Evolutionary conservation across 1,284 basidiomycete species (phyloP), one percentile per base, ranked within the genome.

Genomic region (Singerocomus inundabilis): DNA sequence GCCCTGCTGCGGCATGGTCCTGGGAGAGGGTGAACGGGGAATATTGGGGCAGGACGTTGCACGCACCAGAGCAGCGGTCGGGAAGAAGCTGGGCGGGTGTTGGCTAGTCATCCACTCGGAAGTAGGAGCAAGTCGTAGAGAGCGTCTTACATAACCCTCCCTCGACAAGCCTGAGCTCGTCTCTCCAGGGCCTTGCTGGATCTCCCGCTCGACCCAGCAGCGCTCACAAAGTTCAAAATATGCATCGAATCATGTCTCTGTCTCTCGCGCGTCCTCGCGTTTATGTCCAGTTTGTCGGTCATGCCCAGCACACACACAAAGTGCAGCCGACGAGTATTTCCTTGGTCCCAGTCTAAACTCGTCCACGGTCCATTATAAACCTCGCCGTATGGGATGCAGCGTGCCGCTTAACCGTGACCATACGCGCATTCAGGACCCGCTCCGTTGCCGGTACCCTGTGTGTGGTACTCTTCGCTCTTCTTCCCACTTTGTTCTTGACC

Each of bases 1-100:
- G 82, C 48, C 97, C 96, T 38, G 93, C 92, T 47, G 87, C 82
- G 18, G 96, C 95, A 84, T 98, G 94, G 70, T 98, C 95, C 82
- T 90, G 56, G 11, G 41, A 24, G 36, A 32, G 13, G 25, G 29
- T 43, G 31, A 46, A 51, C 4, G 3, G 0, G 2, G 25, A 9
- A 4, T 29, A 1, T 11, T 1, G 0, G 8, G 10, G 32, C 1
- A 8, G 15, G n/a, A n/a, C 1, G 37, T 11, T 13, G 0, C 1
- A 52, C 58, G 61, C 44, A 84, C 87, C 58, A 88, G 68, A 25
- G 88, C 84, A 55, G 82, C 66, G n/a, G 79, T 81, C 36, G 84
- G 78, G 58, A 90, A 89, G 73, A 87, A 88, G 61, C 84, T 88
- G 46, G 84, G 77, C 49, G 72, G 72, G 62, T 72, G 71, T 61